Percentiles rank a stretch among this genome's conserved stretches.
phyloP scores from a whole-genome alignment of 179 eudicot genomes.

The Actinidia arguta region DNA sequence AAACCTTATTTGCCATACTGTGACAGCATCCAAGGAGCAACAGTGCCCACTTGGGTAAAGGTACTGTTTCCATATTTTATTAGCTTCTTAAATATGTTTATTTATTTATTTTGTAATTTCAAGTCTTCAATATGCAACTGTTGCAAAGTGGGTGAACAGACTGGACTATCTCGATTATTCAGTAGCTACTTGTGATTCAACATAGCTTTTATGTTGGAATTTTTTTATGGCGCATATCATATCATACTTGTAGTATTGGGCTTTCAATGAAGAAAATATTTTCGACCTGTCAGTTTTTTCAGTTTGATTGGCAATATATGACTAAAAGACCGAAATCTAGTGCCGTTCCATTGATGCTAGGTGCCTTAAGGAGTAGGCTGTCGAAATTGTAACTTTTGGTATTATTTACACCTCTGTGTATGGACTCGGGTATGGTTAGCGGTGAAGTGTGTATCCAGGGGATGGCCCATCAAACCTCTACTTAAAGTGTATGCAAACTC shows the following conservation, averaged over 20 bases:
- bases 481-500: no score
- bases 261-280: neutral
- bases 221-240: neutral
- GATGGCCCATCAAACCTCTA: no score
- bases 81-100: no score
- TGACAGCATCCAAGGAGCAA: conserved; percentile 76
- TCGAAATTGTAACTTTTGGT: no score
- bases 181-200: neutral
- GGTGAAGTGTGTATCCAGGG: no score
- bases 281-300: no score
- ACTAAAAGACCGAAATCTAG: neutral
- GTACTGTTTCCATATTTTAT: conserved; percentile 32
- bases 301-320: no score
- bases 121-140: neutral
- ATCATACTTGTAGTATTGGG: neutral
- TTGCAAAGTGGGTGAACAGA: neutral
- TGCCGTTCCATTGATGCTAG: neutral
- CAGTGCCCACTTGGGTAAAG: conserved; percentile 90
- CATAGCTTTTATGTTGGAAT: neutral
- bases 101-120: neutral
- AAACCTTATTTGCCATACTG: conserved; percentile 96
- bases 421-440: no score
- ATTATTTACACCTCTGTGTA: conserved; percentile 12
- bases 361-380: neutral
- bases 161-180: neutral